Evolutionary conservation across 2,329 filamentous ascomycete species (phyloP).

Genomic region (Cordyceps militaris): DNA sequence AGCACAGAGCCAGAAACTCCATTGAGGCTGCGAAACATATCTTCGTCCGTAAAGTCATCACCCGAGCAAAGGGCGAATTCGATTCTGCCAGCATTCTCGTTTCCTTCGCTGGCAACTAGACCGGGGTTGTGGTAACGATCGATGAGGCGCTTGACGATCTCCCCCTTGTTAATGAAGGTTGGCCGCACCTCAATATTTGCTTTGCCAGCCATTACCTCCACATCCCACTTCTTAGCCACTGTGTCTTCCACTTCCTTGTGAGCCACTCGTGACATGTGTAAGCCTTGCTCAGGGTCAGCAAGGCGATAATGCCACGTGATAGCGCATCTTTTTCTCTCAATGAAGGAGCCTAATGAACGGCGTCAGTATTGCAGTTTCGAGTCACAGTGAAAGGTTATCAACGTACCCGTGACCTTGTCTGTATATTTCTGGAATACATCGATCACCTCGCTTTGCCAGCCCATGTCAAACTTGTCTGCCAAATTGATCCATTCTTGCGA

Average conservation of each 20-base stretch:
- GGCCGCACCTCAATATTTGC: constrained; percentile 96
- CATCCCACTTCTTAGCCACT: constrained; percentile 73
- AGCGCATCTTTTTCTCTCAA: constrained; percentile 89
- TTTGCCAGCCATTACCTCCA: constrained; percentile 95
- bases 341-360: constrained; percentile 62
- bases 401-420: constrained; percentile 71
- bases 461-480: constrained; percentile 81
- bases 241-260: constrained; percentile 73
- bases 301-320: constrained; percentile 96
- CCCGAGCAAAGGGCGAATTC: constrained; percentile 89
- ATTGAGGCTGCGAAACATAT: constrained; percentile 83
- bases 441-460: constrained; percentile 82
- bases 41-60: constrained; percentile 96
- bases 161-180: constrained; percentile 95
- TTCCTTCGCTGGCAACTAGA: constrained; percentile 38
- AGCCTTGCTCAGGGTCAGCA: constrained; percentile 77
- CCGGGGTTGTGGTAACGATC: constrained; percentile 56
- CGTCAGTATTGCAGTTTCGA: background rate
- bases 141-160: constrained; percentile 81
- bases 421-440: constrained; percentile 83
- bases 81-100: constrained; percentile 43
- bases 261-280: constrained; percentile 73
- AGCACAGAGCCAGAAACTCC: constrained; percentile 46
- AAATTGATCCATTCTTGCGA: constrained; percentile 79
- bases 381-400: background rate